These are phyloP conservation scores for Bretschneidera sinensis DNA, from an alignment of 345 rosid species.

Conservation along the genomic window DNA sequence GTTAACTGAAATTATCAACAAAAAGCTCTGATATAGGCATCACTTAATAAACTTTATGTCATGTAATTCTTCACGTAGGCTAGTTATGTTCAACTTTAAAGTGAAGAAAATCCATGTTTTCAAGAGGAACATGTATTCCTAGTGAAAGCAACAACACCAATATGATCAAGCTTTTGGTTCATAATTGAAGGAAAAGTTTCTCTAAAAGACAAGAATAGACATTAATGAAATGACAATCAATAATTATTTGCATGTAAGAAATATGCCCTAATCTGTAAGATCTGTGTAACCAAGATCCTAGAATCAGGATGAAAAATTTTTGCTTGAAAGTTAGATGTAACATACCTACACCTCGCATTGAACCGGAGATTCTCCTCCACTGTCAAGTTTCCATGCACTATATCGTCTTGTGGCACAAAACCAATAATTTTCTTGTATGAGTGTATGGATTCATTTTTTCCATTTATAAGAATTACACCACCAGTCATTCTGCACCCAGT, in stretches of 20 bases:
- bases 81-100: no score
- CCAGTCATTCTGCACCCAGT: slow-evolving; percentile 54
- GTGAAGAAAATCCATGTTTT: background rate
- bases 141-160: background rate
- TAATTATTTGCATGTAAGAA: background rate
- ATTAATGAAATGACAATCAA: no score
- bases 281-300: background rate
- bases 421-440: slow-evolving; percentile 80
- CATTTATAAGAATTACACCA: slow-evolving; percentile 67
- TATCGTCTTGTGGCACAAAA: slow-evolving; percentile 93
- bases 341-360: slow-evolving; percentile 87
- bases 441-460: slow-evolving; percentile 61
- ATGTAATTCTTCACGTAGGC: no score
- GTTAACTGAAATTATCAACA: no score
- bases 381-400: slow-evolving; percentile 88
- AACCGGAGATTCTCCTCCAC: slow-evolving; percentile 92
- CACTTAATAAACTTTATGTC: no score
- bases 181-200: slow-evolving; percentile 4
- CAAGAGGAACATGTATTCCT: background rate
- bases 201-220: background rate
- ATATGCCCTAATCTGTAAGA: background rate
- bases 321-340: slow-evolving; percentile 2
- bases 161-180: background rate
- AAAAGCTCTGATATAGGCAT: no score
- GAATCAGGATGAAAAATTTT: background rate